A percentile compares a stretch with the other conserved stretches of the same genome.
These are phyloP conservation scores for Teratosphaeriaceae sp. DNA, from an alignment of 2,329 filamentous ascomycete genomes.

Conservation along the genomic window DNA sequence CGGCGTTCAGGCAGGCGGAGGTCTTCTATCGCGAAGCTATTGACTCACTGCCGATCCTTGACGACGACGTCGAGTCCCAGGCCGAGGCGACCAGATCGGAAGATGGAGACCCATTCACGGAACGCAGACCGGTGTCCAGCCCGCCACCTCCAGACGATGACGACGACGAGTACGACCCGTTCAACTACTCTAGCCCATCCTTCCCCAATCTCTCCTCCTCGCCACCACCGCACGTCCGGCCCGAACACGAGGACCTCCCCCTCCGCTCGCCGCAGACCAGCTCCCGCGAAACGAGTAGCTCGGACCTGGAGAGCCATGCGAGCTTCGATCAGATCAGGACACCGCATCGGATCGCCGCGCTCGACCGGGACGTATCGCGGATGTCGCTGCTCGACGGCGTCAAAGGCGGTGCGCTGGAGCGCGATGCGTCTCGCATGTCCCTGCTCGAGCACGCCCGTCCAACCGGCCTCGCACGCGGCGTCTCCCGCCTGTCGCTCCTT, in stretches of 20 bases:
- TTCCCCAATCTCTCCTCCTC: neutral
- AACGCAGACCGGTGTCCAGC: neutral
- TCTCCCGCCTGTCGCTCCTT: slow-evolving; percentile 13
- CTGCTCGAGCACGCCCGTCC: slow-evolving; percentile 8
- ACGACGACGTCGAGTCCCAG: neutral
- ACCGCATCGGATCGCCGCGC: slow-evolving; percentile 16
- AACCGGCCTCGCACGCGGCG: slow-evolving; percentile 9
- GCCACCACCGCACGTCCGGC: slow-evolving; percentile 4
- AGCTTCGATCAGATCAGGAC: slow-evolving; percentile 24
- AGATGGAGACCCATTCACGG: neutral
- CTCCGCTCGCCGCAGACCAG: slow-evolving; percentile 11
- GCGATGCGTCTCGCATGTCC: slow-evolving; percentile 13
- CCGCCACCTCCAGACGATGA: neutral
- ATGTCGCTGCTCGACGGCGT: slow-evolving; percentile 7
- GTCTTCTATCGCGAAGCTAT: slow-evolving; percentile 31
- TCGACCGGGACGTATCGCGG: slow-evolving; percentile 7
- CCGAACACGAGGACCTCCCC: neutral
- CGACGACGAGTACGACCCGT: slow-evolving; percentile 7
- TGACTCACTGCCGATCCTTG: slow-evolving; percentile 13
- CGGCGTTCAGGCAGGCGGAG: slow-evolving; percentile 34
- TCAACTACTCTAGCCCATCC: slow-evolving; percentile 7
- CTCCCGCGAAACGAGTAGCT: slow-evolving; percentile 6
- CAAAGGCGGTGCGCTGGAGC: slow-evolving; percentile 9
- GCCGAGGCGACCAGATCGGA: neutral
- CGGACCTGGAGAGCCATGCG: slow-evolving; percentile 23